Percentiles rank a stretch among this genome's conserved stretches.
phyloP scores from a whole-genome alignment of 2,329 filamentous ascomycete species.

The Davidsoniella australis region DNA sequence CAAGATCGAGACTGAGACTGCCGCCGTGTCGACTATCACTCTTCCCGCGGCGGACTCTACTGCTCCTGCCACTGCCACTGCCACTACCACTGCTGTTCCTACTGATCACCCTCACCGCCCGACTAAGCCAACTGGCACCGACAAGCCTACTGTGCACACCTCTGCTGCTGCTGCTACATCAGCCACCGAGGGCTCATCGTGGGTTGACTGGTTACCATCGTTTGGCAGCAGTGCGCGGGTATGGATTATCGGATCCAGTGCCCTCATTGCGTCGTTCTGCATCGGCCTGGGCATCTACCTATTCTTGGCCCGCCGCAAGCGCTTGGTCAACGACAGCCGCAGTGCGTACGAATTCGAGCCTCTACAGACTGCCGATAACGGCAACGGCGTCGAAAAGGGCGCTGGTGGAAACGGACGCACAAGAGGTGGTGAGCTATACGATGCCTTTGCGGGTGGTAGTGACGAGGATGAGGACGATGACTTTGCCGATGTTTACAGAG shows the following conservation, averaged over 20 bases:
- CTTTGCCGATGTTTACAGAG: slow-evolving; percentile 26
- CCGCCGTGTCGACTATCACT: slow-evolving; percentile 23
- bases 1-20: no score
- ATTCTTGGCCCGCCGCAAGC: slow-evolving; percentile 60
- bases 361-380: slow-evolving; percentile 62
- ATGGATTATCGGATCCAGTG: slow-evolving; percentile 82
- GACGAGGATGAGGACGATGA: slow-evolving; percentile 46
- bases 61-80: slow-evolving; percentile 19
- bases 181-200: slow-evolving; percentile 33
- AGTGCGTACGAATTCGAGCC: slow-evolving; percentile 92
- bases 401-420: slow-evolving; percentile 28
- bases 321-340: slow-evolving; percentile 54
- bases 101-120: slow-evolving; percentile 50
- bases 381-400: slow-evolving; percentile 29
- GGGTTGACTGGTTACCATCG: slow-evolving; percentile 76
- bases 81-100: slow-evolving; percentile 27
- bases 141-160: slow-evolving; percentile 17
- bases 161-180: slow-evolving; percentile 16
- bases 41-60: slow-evolving; percentile 45
- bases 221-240: slow-evolving; percentile 78
- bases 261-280: slow-evolving; percentile 76
- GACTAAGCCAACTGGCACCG: slow-evolving; percentile 25
- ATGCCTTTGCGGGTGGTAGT: slow-evolving; percentile 83
- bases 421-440: slow-evolving; percentile 79
- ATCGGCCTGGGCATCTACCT: slow-evolving; percentile 65